Evolutionary conservation across 176 grass and related monocot genomes (phyloP).

Genomic region (Otatea glauca): DNA sequence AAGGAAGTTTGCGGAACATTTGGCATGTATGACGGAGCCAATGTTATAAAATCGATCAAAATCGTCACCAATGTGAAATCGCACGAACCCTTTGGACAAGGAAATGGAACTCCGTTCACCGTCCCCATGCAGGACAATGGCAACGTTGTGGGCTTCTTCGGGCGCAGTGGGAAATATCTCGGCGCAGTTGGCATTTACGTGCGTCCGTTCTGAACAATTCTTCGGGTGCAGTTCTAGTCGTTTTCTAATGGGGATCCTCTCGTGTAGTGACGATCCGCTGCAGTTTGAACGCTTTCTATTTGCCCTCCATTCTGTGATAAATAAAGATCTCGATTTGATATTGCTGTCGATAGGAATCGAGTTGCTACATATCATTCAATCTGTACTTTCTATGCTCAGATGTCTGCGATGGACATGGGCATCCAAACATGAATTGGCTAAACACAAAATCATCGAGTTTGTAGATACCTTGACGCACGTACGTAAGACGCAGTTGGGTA

Average conservation of each 20-base stretch:
- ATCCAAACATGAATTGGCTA: no score
- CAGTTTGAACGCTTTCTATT: no score
- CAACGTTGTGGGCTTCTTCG: neutral
- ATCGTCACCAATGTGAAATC: neutral
- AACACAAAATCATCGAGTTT: no score
- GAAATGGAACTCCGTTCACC: neutral
- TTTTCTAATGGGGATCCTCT: neutral
- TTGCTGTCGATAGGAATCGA: no score
- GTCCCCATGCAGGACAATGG: neutral
- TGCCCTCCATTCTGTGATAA: no score
- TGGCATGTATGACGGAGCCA: neutral
- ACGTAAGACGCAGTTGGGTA: no score
- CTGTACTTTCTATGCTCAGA: no score
- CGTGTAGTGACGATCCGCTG: neutral
- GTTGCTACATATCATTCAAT: no score
- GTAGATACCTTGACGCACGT: no score
- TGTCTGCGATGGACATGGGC: no score
- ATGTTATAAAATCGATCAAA: neutral
- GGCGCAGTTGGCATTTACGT: neutral
- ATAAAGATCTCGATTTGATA: no score
- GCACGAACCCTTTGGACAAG: neutral
- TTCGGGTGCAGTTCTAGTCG: neutral
- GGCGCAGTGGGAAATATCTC: neutral
- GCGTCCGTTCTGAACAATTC: neutral
- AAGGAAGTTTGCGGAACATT: constrained; percentile 1